Percentiles rank a stretch among this genome's conserved stretches.
Evolutionary conservation across 2,329 filamentous ascomycete genomes (phyloP).

Genomic region (Aspergillus hiratsukae): DNA sequence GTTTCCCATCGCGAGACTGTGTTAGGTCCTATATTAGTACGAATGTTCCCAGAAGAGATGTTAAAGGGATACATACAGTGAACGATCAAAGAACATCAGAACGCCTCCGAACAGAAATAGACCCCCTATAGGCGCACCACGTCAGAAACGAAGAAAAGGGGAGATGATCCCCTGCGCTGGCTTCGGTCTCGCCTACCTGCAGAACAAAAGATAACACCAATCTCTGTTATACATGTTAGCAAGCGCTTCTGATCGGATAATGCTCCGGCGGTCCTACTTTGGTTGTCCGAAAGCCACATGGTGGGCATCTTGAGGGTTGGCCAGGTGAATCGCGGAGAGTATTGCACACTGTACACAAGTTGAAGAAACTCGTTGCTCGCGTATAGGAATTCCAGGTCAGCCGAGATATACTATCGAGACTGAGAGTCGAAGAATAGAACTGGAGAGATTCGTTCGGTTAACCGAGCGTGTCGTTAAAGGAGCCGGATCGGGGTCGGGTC

Average conservation of each 20-base stretch:
- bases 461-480: neutral
- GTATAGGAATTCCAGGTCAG: neutral
- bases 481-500: neutral
- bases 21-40: constrained; percentile 4
- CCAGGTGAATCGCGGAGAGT: neutral
- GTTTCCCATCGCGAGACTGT: constrained; percentile 94
- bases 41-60: neutral
- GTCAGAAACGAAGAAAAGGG: neutral
- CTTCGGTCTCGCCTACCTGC: constrained; percentile 66
- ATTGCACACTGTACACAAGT: neutral
- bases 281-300: constrained; percentile 94
- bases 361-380: neutral
- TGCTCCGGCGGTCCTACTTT: constrained; percentile 60
- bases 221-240: constrained; percentile 57
- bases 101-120: constrained; percentile 94
- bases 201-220: constrained; percentile 96
- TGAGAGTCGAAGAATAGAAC: neutral
- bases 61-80: constrained; percentile 61
- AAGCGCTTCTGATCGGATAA: constrained; percentile 2
- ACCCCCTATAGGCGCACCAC: constrained; percentile 58
- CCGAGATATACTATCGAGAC: neutral
- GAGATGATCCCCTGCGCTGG: neutral
- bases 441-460: too few species aligned
- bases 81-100: constrained; percentile 94
- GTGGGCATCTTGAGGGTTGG: constrained; percentile 61